Conservation (phyloP, 2,329 filamentous ascomycete genomes). For the Exophiala calicioides region DNA sequence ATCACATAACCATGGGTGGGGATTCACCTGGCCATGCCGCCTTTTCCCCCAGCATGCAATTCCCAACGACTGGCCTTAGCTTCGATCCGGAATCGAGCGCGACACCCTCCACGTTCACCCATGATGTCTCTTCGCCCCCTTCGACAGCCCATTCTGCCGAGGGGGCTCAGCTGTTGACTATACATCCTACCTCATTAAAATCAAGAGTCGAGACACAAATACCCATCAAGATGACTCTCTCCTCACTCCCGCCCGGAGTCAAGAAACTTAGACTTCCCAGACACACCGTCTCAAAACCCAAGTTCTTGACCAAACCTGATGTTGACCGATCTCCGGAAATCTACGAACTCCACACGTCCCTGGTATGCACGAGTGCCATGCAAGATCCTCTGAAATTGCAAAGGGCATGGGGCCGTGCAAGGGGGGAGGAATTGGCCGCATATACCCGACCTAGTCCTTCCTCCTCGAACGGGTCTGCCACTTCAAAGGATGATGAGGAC, state of each 20-base stretch:
- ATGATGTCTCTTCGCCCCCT: constrained; percentile 31
- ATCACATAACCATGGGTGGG: constrained; percentile 48
- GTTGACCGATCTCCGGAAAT: constrained; percentile 69
- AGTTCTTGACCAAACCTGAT: constrained; percentile 74
- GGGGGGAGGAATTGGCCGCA: constrained; percentile 42
- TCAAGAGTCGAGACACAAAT: constrained; percentile 97
- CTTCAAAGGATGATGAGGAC: constrained; percentile 63
- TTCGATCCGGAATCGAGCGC: constrained; percentile 48
- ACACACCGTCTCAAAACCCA: constrained; percentile 92
- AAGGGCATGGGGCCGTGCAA: constrained; percentile 65
- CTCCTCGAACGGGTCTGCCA: constrained; percentile 42
- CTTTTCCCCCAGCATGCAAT: constrained; percentile 42
- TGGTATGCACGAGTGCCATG: constrained; percentile 94
- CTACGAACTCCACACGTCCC: constrained; percentile 73
- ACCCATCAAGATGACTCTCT: constrained; percentile 77
- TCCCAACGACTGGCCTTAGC: constrained; percentile 36
- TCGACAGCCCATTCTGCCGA: constrained; percentile 32
- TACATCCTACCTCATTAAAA: constrained; percentile 71
- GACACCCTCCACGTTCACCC: constrained; percentile 31
- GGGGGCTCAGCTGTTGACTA: constrained; percentile 50
- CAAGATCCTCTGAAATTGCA: constrained; percentile 66
- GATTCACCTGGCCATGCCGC: constrained; percentile 43
- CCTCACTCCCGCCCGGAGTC: constrained; percentile 71
- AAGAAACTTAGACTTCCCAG: constrained; percentile 82
- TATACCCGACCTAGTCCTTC: constrained; percentile 43